A percentile compares a stretch with the other conserved stretches of the same genome.
Evolutionary conservation across 2,329 filamentous ascomycete species (phyloP).

Genomic region (Talaromyces amestolkiae): DNA sequence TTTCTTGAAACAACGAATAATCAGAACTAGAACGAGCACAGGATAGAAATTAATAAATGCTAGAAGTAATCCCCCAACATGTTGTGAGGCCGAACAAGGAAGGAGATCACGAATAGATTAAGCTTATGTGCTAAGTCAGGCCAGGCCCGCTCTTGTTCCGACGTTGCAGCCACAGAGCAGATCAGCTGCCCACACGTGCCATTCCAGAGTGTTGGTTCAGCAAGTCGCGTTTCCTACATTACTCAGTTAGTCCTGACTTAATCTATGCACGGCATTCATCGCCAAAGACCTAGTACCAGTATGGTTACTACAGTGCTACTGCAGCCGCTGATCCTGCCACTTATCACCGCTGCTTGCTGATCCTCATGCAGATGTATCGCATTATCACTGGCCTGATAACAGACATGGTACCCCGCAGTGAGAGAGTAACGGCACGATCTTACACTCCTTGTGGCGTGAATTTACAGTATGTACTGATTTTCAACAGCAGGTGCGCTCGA

Average conservation of each 20-base stretch:
- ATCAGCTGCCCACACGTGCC: slow-evolving; percentile 12
- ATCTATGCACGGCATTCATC: neutral
- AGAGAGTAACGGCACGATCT: neutral
- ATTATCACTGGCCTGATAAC: slow-evolving; percentile 3
- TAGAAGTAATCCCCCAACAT: neutral
- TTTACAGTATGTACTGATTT: neutral
- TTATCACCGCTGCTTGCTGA: slow-evolving; percentile 3
- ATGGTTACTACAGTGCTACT: neutral
- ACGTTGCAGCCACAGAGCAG: slow-evolving; percentile 4
- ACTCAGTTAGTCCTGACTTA: neutral
- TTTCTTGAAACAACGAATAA: neutral
- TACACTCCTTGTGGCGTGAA: neutral
- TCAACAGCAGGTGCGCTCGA: neutral
- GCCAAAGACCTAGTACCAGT: neutral
- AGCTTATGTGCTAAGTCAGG: neutral
- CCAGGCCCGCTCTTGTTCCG: slow-evolving; percentile 1
- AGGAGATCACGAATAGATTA: neutral
- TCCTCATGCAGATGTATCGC: slow-evolving; percentile 11
- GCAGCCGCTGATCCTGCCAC: neutral
- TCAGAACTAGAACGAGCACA: neutral
- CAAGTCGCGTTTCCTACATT: neutral
- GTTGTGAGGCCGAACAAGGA: neutral
- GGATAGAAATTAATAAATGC: neutral
- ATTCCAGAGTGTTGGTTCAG: neutral
- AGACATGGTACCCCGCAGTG: neutral